phyloP scores from a whole-genome alignment of 257 asterid species.

The Solanum ossicruentum region DNA sequence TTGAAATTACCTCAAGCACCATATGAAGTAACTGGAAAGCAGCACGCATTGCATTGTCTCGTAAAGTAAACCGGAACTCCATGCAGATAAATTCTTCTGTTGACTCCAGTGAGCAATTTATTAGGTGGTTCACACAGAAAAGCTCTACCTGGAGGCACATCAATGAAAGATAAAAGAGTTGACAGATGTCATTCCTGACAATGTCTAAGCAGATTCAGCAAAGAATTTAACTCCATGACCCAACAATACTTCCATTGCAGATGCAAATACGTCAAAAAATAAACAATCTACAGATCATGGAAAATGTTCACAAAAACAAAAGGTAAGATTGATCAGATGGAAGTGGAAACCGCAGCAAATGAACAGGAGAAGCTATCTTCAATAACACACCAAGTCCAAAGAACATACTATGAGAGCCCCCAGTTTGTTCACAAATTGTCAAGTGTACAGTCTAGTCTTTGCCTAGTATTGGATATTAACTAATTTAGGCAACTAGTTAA shows the following conservation, averaged over 20 bases:
- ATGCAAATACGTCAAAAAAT: neutral
- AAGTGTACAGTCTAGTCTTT: neutral
- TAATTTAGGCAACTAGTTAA: neutral
- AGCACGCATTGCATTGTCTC: slow-evolving; percentile 95
- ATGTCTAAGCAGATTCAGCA: neutral
- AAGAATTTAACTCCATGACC: neutral
- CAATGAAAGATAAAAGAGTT: neutral
- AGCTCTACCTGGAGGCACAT: slow-evolving; percentile 76
- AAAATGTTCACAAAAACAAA: neutral
- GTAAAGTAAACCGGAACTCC: slow-evolving; percentile 94
- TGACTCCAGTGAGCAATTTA: slow-evolving; percentile 97
- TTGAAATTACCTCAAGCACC: slow-evolving; percentile 84
- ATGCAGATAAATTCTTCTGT: slow-evolving; percentile 98
- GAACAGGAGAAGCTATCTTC: neutral
- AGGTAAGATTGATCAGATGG: neutral
- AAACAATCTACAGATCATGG: neutral
- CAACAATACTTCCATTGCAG: neutral
- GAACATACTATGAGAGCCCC: neutral
- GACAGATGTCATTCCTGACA: neutral
- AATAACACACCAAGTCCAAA: neutral
- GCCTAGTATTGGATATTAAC: neutral
- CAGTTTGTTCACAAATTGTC: neutral
- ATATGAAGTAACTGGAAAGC: slow-evolving; percentile 99
- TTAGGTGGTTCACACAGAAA: slow-evolving; percentile 93
- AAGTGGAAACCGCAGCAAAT: neutral